phyloP scores from a whole-genome alignment of 2,329 filamentous ascomycete genomes.

The Claviceps maximensis region DNA sequence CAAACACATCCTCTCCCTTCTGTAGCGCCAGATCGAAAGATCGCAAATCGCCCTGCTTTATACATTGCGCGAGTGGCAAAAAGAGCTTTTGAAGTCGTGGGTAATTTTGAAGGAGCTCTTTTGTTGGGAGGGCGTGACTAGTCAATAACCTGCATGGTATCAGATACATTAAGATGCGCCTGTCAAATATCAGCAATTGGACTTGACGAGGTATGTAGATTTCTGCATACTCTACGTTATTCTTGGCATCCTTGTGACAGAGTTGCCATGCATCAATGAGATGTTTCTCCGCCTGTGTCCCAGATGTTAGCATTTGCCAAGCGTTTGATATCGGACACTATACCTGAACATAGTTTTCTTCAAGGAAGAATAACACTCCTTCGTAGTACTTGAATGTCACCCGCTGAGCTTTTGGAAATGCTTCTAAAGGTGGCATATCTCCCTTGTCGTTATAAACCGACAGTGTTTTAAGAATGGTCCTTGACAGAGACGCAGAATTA shows the following conservation, averaged over 20 bases:
- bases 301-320: not conserved
- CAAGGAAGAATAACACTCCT: conserved; percentile 83
- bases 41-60: conserved; percentile 68
- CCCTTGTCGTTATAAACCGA: conserved; percentile 54
- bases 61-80: conserved; percentile 61
- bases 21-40: conserved; percentile 74
- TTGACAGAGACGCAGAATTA: conserved; percentile 77
- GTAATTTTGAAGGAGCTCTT: conserved; percentile 56
- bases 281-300: conserved; percentile 57
- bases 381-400: conserved; percentile 96
- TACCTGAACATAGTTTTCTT: conserved; percentile 80
- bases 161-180: conserved; percentile 84
- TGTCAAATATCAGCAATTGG: conserved; percentile 24
- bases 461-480: conserved; percentile 78
- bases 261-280: conserved; percentile 70
- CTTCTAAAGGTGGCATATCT: conserved; percentile 68
- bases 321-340: conserved; percentile 7
- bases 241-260: conserved; percentile 58
- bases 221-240: conserved; percentile 65
- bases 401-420: conserved; percentile 78
- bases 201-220: not conserved
- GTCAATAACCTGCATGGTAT: conserved; percentile 89
- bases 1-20: conserved; percentile 79
- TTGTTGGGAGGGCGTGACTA: conserved; percentile 68
- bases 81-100: conserved; percentile 69